Base-by-base conservation (phyloP, 1,139 yeast genomes). In the Yamadazyma aaseri region DNA sequence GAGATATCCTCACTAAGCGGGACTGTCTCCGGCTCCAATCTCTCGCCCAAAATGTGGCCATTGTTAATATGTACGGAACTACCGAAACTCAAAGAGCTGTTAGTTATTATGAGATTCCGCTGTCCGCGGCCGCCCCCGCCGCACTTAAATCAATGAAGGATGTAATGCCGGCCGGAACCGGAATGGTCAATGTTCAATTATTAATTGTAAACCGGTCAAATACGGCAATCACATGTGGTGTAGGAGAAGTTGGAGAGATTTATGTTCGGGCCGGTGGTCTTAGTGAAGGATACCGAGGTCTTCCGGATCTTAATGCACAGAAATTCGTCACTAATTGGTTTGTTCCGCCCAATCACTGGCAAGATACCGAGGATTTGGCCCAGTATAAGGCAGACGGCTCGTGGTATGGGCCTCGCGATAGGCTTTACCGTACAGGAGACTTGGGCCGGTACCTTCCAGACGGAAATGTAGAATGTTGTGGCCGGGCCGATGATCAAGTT, bases 61-160 rank as follows among this genome's bases (percentile, higher is more conserved):
- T 94, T 56, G 95, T 94, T 45, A 94, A 94, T 63, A 94, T 94
- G 99, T 94, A 94, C 58, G 99, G 99, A 54, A 94, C 98, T 26
- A 94, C 99, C 8, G 99, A 94, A 64, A 94, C 98, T 11, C 99
- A 94, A 67, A 79, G 98, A 57, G 89, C 98, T 2, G 99, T 94
- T 13, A 89, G 97, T 0, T 94, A 77, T 63, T 94, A 80, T 60
- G 95, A 87, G 56, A 90, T 94, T 44, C 80, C 86, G 35, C 79
- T 95, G 21, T 73, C 87, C 46, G 58, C 73, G 26, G 57, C 70
- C 24, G 90, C 89, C 55, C 75, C 95, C 16, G 65, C 76, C 13
- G 90, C 86, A 60, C 72, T 94, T 54, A 82, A 80, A 55, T 76
- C 82, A 33, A 85, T 86, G 65, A 94, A 94, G 63, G 97, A 94